Conservation (phyloP, 106 monocot species). For the Acorus calamus region DNA sequence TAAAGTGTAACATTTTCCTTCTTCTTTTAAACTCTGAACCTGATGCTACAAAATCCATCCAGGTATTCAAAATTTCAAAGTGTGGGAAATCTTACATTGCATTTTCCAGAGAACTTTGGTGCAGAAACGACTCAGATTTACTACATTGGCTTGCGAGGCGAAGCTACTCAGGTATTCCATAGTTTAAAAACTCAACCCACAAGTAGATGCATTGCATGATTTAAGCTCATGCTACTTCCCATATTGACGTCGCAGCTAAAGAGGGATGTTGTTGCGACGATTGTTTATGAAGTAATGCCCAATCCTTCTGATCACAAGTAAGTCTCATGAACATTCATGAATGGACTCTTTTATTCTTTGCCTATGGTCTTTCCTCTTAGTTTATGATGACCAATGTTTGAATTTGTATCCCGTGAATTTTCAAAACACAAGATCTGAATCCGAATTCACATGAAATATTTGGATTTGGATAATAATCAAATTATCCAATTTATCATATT, state of each 20-base stretch:
- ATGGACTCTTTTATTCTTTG: neutral
- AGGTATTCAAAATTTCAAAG: slow-evolving; percentile 94
- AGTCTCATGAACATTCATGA: slow-evolving; percentile 6
- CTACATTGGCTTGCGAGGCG: slow-evolving; percentile 89
- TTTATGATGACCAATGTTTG: neutral
- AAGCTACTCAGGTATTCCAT: slow-evolving; percentile 83
- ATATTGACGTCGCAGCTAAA: slow-evolving; percentile 42
- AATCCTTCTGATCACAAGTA: slow-evolving; percentile 99
- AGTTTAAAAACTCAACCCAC: no score
- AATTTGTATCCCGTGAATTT: no score
- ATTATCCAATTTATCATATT: no score
- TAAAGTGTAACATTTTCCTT: no score
- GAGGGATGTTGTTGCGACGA: slow-evolving; percentile 93
- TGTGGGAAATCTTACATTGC: slow-evolving; percentile 73
- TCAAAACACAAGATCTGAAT: no score
- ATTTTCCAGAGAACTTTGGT: slow-evolving; percentile 95
- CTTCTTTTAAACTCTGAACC: neutral
- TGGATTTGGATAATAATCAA: no score
- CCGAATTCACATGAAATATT: no score
- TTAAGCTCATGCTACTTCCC: neutral
- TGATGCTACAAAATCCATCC: slow-evolving; percentile 4
- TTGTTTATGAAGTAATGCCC: slow-evolving; percentile 91
- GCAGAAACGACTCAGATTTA: slow-evolving; percentile 74
- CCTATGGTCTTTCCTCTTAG: neutral
- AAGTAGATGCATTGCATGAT: no score